Evolutionary conservation across 2,329 filamentous ascomycete species (phyloP), one percentile per base, ranked within the genome.

Genomic region (Aspergillus amoenus): DNA sequence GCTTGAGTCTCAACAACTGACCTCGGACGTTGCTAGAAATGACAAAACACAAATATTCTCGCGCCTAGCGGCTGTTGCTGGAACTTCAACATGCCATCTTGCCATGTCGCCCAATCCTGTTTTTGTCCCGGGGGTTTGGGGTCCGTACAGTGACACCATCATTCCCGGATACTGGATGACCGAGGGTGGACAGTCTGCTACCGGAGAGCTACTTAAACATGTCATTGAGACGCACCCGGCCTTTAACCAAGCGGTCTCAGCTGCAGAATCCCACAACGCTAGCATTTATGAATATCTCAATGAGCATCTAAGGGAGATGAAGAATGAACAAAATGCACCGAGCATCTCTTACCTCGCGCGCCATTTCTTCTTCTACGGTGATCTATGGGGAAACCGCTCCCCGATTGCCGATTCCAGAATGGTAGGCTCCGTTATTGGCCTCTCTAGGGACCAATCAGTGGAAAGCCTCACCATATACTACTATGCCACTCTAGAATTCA

Each of bases 321-420:
- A 84, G 22, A 83, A 88, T 66, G 87, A 87, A 67, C 76, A 79
- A 22, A 79, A 82, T 2, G 91, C 91, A 2, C 93, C 93, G 0
- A 86, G 85, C 52, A 84, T 97, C 61, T 88, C 91, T 17, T 95
- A 93, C 74, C 82, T 99, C 2, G 92, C 87, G 12, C 90, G 93
- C 8, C 93, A 99, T 76, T 89, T 96, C 79, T 99, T 99, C 85
- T 95, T 99, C 80, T 99, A 99, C 74, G 94, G 94, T 62, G 94
- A 99, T 71, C 82, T 97, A 4, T 97, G 95, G 83, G 94, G 94
- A 60, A 99, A 99, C 79, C 88, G 94, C 41, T 96, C 92, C 18
- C 94, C 94, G 1, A 84, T 99, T 57, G 93, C 94, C 4, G 93
- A 99, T 70, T 82, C 93, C 24, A 89, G 87, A 76, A 99, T 99